phyloP scores from a whole-genome alignment of 176 grass and related monocot genomes.

The Eragrostis curvula region DNA sequence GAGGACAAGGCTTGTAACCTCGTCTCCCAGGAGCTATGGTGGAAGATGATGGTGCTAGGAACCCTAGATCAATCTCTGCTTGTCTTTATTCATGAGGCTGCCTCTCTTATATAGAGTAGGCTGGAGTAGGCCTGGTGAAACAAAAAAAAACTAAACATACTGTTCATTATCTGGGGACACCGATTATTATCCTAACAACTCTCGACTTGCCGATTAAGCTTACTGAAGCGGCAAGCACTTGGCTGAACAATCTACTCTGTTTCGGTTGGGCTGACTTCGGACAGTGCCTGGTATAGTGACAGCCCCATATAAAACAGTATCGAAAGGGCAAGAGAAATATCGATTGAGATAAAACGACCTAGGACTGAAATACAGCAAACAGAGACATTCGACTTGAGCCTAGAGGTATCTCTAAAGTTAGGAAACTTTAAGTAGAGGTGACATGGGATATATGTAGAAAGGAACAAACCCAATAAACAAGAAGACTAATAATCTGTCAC shows the following conservation, averaged over 20 bases:
- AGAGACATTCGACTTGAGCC: not conserved
- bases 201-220: too few relatives aligned
- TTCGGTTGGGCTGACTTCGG: too few relatives aligned
- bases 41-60: not conserved
- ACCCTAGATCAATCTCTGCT: not conserved
- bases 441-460: not conserved
- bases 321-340: not conserved
- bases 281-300: too few relatives aligned
- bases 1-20: not conserved
- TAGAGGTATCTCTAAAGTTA: conserved; percentile 19
- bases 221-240: too few relatives aligned
- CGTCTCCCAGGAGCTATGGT: not conserved
- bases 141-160: too few relatives aligned
- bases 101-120: too few relatives aligned
- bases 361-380: not conserved
- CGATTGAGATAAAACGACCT: not conserved
- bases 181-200: too few relatives aligned
- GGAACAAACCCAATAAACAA: not conserved
- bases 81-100: too few relatives aligned
- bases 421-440: not conserved
- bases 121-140: too few relatives aligned
- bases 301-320: not conserved
- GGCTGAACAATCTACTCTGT: too few relatives aligned
- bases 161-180: too few relatives aligned
- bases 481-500: not conserved